Base-by-base conservation (phyloP, 805 yeast genomes). In the Saccharomycopsis vini region DNA sequence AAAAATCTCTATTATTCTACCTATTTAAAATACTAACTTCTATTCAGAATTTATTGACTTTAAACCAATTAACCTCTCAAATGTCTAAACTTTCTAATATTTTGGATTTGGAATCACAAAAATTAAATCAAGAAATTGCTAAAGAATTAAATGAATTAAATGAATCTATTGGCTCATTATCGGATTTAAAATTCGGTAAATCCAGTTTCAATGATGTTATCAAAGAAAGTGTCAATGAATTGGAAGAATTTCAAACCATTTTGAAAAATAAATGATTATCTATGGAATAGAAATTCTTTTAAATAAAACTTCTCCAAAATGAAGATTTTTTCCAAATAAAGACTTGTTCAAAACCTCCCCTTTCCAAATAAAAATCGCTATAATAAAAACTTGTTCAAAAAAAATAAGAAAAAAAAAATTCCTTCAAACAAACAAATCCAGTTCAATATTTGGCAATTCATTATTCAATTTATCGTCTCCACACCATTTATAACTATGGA, bases 401-500 rank as follows among this genome's bases (percentile, higher is more conserved):
- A n/a, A n/a, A n/a, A n/a, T n/a, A n/a, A n/a, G n/a, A n/a, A n/a
- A n/a, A n/a, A n/a, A n/a, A n/a, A n/a, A n/a, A n/a, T 39, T 29
- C 5, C n/a, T 7, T 28, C 33, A 40, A 22, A 18, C 32, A 26
- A 22, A 32, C 32, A 32, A 34, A 21, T 40, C 20, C 10, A 23
- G n/a, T 21, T 37, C 40, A 29, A 39, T 30, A 9, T 37, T 32
- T 12, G 40, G 40, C 6, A 37, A 16, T 12, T 15, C 30, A 6
- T 42, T 31, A 4, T 20, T 24, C 2, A 18, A n/a, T 16, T 43
- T 26, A 10, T 9, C 16, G n/a, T 32, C n/a, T n/a, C n/a, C 34
- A 10, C 37, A 31, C 87, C 88, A 82, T 53, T 70, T 73, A 77
- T 89, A 87, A 1, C 77, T 82, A 47, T 88, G 94, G 56, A 79